A percentile compares a stretch with the other conserved stretches of the same genome.
These are phyloP conservation scores for Populus hybrid DNA, from an alignment of 441 rosid genomes.

Conservation along the genomic window DNA sequence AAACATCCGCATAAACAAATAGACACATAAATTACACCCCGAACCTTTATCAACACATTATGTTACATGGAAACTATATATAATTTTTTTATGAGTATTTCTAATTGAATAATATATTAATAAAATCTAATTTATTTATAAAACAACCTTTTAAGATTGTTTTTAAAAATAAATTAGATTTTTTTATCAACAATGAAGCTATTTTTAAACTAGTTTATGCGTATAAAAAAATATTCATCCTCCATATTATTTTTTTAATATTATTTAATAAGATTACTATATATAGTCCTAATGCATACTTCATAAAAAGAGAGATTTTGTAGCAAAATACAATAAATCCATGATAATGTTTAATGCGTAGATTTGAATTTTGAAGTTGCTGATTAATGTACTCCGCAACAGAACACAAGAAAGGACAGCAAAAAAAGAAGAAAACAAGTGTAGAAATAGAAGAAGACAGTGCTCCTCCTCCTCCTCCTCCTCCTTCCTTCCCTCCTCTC, in stretches of 20 bases:
- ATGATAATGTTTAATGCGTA: neutral
- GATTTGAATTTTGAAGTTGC: conserved; percentile 17
- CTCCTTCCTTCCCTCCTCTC: neutral
- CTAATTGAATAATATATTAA: neutral
- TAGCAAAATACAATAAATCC: neutral
- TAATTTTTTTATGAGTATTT: no score
- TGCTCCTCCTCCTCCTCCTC: neutral
- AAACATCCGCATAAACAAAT: no score
- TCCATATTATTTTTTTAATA: neutral
- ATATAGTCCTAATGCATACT: neutral
- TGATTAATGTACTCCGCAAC: neutral
- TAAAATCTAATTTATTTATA: no score
- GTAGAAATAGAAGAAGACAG: neutral
- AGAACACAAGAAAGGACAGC: neutral
- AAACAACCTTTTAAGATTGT: no score
- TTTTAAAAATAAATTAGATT: no score
- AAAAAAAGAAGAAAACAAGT: neutral
- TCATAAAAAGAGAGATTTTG: neutral
- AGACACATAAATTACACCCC: no score
- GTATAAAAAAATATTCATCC: neutral
- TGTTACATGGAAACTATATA: no score
- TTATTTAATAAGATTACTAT: neutral
- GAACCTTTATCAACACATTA: no score
- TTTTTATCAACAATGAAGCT: neutral
- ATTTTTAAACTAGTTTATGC: neutral